Percentiles rank a stretch among this genome's conserved stretches.
These are phyloP conservation scores for Malassezia brasiliensis DNA, from an alignment of 1,284 basidiomycete species.

Conservation along the genomic window DNA sequence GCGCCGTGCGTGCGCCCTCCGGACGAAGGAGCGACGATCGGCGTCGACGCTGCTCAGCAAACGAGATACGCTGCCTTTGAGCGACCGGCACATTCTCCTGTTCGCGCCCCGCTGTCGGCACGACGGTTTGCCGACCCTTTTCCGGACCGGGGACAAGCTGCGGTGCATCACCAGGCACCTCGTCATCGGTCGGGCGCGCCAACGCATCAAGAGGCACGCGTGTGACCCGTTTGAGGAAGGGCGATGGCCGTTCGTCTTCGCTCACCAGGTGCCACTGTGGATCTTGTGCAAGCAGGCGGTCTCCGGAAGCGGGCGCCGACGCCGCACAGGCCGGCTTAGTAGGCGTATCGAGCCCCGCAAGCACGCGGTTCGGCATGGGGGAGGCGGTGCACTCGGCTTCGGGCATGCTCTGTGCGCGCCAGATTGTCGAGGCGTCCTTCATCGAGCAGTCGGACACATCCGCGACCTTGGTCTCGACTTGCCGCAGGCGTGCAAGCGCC, in stretches of 20 bases:
- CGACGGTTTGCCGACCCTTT: neutral
- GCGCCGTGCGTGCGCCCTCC: neutral
- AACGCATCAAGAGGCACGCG: slow-evolving; percentile 13
- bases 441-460: slow-evolving; percentile 18
- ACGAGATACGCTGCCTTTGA: neutral
- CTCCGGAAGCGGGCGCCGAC: neutral
- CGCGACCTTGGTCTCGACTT: neutral
- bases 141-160: slow-evolving; percentile 9
- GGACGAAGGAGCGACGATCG: slow-evolving; percentile 15
- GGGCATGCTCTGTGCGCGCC: neutral
- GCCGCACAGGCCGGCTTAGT: neutral
- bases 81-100: slow-evolving; percentile 8
- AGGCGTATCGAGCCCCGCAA: neutral
- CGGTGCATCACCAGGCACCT: neutral
- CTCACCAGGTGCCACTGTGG: slow-evolving; percentile 13
- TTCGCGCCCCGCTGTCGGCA: neutral
- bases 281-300: slow-evolving; percentile 1
- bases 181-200: neutral
- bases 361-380: neutral
- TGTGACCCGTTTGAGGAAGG: slow-evolving; percentile 21
- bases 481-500: slow-evolving; percentile 1
- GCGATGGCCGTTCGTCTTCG: slow-evolving; percentile 17
- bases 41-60: slow-evolving; percentile 5
- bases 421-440: slow-evolving; percentile 16
- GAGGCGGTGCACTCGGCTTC: neutral